phyloP scores from a whole-genome alignment of 495 filamentous ascomycete species.

The Penicillium verhagenii region DNA sequence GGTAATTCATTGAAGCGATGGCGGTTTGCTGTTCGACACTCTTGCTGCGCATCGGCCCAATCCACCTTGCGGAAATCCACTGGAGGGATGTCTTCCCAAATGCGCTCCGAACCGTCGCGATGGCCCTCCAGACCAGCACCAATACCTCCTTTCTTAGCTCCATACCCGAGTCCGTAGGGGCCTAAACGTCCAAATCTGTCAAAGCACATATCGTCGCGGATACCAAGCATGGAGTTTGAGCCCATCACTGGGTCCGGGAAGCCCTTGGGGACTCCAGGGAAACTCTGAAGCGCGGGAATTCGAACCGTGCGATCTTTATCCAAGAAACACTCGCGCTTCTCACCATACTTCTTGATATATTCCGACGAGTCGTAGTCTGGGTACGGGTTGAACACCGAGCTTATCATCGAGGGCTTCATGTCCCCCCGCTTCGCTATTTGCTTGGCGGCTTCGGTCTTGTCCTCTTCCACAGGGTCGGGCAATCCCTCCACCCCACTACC shows the following conservation, averaged over 20 bases:
- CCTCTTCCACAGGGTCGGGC: conserved; percentile 14
- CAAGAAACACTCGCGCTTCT: conserved; percentile 74
- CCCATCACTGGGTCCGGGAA: conserved; percentile 83
- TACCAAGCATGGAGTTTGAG: conserved; percentile 73
- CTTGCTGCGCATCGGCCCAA: conserved; percentile 73
- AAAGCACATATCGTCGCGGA: conserved; percentile 89
- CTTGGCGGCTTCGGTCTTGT: conserved; percentile 25
- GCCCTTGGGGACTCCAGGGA: conserved; percentile 69
- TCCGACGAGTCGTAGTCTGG: conserved; percentile 60
- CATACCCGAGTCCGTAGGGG: conserved; percentile 88
- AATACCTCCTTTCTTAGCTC: conserved; percentile 68
- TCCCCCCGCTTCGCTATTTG: conserved; percentile 16
- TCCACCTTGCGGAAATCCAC: conserved; percentile 71
- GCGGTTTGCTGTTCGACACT: conserved; percentile 67
- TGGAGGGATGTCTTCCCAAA: conserved; percentile 67
- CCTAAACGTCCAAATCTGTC: conserved; percentile 87
- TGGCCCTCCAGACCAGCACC: conserved; percentile 81
- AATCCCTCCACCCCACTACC: conserved; percentile 36
- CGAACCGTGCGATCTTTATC: conserved; percentile 59
- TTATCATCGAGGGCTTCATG: conserved; percentile 38
- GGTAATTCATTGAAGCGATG: conserved; percentile 61
- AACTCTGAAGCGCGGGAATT: conserved; percentile 67
- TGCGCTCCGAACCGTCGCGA: conserved; percentile 65
- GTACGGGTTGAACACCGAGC: conserved; percentile 65
- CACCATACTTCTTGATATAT: conserved; percentile 58